phyloP scores from a whole-genome alignment of 192 early-diverging fungal species.

The Coemansia sp. region DNA sequence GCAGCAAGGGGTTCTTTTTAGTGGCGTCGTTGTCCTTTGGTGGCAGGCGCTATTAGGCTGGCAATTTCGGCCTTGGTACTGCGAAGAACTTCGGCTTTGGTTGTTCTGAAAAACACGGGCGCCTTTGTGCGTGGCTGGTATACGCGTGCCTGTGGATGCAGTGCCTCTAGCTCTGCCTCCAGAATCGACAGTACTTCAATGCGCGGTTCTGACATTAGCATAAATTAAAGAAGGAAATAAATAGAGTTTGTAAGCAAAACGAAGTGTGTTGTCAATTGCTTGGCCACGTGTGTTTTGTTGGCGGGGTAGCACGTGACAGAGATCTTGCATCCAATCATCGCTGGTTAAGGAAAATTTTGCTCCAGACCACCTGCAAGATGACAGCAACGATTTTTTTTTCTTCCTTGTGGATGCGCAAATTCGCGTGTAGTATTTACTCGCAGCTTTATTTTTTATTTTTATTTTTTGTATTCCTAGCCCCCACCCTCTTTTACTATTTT shows the following conservation, averaged over 20 bases:
- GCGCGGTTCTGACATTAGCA: conserved; percentile 11
- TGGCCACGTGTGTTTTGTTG: not conserved
- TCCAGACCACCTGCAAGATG: conserved; percentile 14
- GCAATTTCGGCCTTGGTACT: conserved; percentile 16
- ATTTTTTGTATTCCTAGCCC: not conserved
- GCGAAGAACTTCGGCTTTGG: conserved; percentile 12
- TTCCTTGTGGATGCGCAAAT: not conserved
- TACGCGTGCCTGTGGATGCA: conserved; percentile 25
- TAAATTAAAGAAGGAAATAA: not conserved
- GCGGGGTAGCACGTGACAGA: conserved; percentile 11
- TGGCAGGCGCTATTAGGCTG: conserved; percentile 2
- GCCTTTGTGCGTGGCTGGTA: conserved; percentile 29
- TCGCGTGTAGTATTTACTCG: not conserved
- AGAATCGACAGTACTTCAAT: conserved; percentile 32
- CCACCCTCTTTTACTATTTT: not conserved
- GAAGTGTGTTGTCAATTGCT: too few species aligned
- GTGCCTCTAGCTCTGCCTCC: conserved; percentile 36
- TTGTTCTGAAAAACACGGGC: conserved; percentile 24
- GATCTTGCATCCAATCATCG: not conserved
- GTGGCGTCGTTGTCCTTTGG: not conserved
- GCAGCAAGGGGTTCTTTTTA: not conserved
- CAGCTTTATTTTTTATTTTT: conserved; percentile 20
- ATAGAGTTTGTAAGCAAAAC: not conserved
- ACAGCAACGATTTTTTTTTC: conserved; percentile 17
- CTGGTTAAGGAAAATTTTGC: conserved; percentile 7